Percentiles rank a stretch among this genome's conserved stretches.
phyloP scores from a whole-genome alignment of 2,329 filamentous ascomycete species.

The Stemphylium vesicarium region DNA sequence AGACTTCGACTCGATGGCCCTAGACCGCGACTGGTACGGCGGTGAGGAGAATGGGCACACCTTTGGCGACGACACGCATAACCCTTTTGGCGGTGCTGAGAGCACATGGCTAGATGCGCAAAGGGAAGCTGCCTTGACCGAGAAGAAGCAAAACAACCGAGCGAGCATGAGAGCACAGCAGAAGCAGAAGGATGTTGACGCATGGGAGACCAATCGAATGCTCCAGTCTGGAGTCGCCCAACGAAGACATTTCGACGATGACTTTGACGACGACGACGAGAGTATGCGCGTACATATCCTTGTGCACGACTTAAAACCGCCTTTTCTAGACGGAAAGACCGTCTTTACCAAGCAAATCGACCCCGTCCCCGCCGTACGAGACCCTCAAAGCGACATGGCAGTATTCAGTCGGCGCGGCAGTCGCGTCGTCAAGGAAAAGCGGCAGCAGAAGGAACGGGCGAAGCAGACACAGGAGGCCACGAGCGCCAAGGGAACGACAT shows the following conservation, averaged over 20 bases:
- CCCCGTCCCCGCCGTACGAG: constrained; percentile 88
- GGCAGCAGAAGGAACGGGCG: constrained; percentile 90
- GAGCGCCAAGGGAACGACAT: constrained; percentile 85
- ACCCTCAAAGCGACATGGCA: constrained; percentile 97
- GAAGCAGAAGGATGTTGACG: constrained; percentile 92
- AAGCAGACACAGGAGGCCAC: constrained; percentile 95
- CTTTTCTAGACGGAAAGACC: constrained; percentile 91
- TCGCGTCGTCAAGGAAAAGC: constrained; percentile 85
- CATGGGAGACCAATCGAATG: constrained; percentile 99
- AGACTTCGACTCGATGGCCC: constrained; percentile 72
- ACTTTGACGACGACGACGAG: constrained; percentile 91
- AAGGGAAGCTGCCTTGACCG: constrained; percentile 72
- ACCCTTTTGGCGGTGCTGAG: constrained; percentile 82
- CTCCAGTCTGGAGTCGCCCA: constrained; percentile 95
- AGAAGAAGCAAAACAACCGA: constrained; percentile 78
- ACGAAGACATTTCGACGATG: constrained; percentile 76
- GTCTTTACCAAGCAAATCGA: constrained; percentile 98
- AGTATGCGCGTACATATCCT: constrained; percentile 86
- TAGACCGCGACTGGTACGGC: constrained; percentile 93
- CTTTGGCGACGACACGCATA: constrained; percentile 90
- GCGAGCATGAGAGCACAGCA: constrained; percentile 78
- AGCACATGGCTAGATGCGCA: constrained; percentile 77
- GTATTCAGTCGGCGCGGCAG: constrained; percentile 97
- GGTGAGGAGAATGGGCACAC: constrained; percentile 85
- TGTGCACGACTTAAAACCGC: constrained; percentile 91